Conservation (phyloP, 441 rosid species). For the Manihot esculenta region DNA sequence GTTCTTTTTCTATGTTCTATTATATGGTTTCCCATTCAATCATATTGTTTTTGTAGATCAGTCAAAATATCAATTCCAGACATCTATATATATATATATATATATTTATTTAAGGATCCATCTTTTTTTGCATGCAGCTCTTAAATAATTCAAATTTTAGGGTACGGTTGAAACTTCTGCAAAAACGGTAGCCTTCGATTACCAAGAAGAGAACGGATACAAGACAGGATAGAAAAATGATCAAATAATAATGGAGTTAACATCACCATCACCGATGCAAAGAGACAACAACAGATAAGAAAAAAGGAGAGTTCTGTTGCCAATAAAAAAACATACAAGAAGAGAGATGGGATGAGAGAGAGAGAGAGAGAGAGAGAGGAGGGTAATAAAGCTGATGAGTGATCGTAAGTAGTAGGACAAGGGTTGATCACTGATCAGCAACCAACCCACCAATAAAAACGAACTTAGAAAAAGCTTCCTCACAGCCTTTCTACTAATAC, state of each 20-base stretch:
- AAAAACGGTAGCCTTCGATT: no score
- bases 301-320: background rate
- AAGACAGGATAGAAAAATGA: no score
- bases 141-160: no score
- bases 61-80: no score
- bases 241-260: no score
- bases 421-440: background rate
- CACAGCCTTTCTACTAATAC: conserved; percentile 24
- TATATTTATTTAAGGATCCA: no score
- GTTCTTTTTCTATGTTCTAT: conserved; percentile 11
- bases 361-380: conserved; percentile 13
- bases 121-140: no score
- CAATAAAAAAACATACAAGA: conserved; percentile 9
- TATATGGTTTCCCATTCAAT: no score
- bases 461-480: conserved; percentile 14
- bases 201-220: no score
- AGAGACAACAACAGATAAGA: background rate
- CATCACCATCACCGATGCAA: background rate
- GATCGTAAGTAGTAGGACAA: background rate
- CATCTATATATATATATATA: no score
- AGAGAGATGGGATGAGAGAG: conserved; percentile 2
- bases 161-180: no score
- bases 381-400: conserved; percentile 2
- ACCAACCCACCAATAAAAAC: conserved; percentile 18
- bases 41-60: no score